phyloP scores from a whole-genome alignment of 768 basidiomycete species.

The Lactarius sanguifluus region DNA sequence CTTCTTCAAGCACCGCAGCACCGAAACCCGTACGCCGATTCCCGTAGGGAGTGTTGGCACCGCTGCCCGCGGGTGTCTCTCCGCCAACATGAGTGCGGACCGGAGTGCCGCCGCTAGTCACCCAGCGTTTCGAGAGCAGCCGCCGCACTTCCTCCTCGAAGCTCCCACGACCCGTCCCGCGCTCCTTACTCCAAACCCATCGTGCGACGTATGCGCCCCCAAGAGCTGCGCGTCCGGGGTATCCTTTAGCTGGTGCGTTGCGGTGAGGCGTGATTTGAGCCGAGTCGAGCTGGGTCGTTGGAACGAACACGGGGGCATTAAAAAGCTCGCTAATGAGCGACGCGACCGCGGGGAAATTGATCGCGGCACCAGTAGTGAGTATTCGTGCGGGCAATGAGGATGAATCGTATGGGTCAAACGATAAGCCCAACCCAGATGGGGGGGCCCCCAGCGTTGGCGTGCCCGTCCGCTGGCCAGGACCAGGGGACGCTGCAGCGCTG shows the following conservation, averaged over 20 bases:
- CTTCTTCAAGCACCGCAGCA: conserved; percentile 59
- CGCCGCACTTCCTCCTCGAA: conserved; percentile 81
- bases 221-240: conserved; percentile 65
- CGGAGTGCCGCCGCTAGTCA: conserved; percentile 56
- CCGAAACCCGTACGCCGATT: conserved; percentile 53
- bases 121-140: conserved; percentile 73
- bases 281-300: conserved; percentile 71
- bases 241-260: conserved; percentile 69
- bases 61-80: conserved; percentile 49
- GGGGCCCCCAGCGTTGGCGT: conserved; percentile 22
- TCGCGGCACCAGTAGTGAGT: conserved; percentile 74
- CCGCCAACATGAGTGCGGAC: conserved; percentile 58
- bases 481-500: conserved; percentile 26
- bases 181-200: conserved; percentile 82
- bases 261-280: conserved; percentile 71
- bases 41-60: conserved; percentile 66
- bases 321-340: conserved; percentile 81
- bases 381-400: conserved; percentile 63
- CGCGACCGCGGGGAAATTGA: conserved; percentile 80
- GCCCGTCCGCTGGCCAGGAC: conserved; percentile 27
- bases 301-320: conserved; percentile 77
- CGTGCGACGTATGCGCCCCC: conserved; percentile 79
- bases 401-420: conserved; percentile 80
- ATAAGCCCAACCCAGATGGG: conserved; percentile 36
- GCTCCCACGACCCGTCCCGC: conserved; percentile 49